These are phyloP conservation scores for Pseudogymnoascus sp. DNA, from an alignment of 2,329 filamentous ascomycete genomes.

Conservation along the genomic window DNA sequence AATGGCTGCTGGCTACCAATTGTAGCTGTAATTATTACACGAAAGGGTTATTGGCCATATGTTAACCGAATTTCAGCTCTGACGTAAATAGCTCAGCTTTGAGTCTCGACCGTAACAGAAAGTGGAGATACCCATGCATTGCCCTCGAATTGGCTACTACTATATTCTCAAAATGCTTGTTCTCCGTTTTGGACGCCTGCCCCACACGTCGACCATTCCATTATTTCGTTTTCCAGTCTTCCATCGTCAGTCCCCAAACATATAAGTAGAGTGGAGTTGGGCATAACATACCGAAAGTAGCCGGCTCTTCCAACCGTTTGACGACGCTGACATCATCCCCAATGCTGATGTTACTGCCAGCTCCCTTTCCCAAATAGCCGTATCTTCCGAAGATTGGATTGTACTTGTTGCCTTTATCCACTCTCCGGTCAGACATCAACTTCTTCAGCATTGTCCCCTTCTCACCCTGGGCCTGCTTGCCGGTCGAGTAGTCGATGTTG, in stretches of 20 bases:
- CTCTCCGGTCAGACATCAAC: slow-evolving; percentile 60
- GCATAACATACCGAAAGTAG: slow-evolving; percentile 38
- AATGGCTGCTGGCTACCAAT: neutral
- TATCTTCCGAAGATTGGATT: slow-evolving; percentile 67
- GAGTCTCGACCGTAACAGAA: neutral
- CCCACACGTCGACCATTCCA: neutral
- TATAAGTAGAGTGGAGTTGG: neutral
- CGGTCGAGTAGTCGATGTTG: slow-evolving; percentile 64
- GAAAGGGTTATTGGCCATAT: neutral
- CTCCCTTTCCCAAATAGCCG: slow-evolving; percentile 44
- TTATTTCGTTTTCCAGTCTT: neutral
- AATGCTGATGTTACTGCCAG: slow-evolving; percentile 32
- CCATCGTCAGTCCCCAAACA: neutral
- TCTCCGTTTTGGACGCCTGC: neutral
- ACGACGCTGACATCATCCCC: slow-evolving; percentile 41
- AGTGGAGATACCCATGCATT: neutral
- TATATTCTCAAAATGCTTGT: neutral
- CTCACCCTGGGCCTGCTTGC: slow-evolving; percentile 47
- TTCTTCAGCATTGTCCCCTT: slow-evolving; percentile 58
- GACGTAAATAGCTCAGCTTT: neutral
- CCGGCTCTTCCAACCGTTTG: slow-evolving; percentile 35
- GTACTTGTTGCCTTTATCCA: slow-evolving; percentile 60
- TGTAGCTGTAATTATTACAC: neutral
- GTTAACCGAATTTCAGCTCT: neutral
- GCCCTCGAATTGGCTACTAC: neutral